phyloP scores from a whole-genome alignment of 2,329 filamentous ascomycete genomes.

The Beauveria rudraprayagi region DNA sequence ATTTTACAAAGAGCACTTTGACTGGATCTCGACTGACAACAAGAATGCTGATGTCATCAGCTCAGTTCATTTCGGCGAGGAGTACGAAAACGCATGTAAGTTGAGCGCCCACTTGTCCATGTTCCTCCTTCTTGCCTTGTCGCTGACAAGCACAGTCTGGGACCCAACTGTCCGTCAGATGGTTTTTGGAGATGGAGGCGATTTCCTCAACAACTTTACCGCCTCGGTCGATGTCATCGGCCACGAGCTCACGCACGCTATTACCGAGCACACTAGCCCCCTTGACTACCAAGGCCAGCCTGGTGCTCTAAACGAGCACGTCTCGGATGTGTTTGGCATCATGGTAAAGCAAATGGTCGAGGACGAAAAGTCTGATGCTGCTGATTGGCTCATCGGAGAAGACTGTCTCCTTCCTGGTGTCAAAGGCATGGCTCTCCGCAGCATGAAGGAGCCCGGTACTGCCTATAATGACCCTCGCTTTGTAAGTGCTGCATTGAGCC shows the following conservation, averaged over 20 bases:
- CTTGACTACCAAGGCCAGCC: slow-evolving; percentile 43
- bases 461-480: slow-evolving; percentile 45
- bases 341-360: slow-evolving; percentile 48
- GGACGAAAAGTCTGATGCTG: slow-evolving; percentile 34
- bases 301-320: slow-evolving; percentile 49
- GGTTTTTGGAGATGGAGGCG: slow-evolving; percentile 48
- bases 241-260: slow-evolving; percentile 49
- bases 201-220: slow-evolving; percentile 44
- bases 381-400: slow-evolving; percentile 49
- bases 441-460: slow-evolving; percentile 46
- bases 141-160: slow-evolving; percentile 32
- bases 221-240: slow-evolving; percentile 47
- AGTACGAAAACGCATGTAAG: slow-evolving; percentile 45
- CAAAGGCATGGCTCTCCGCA: slow-evolving; percentile 43
- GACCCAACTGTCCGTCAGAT: slow-evolving; percentile 40
- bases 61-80: slow-evolving; percentile 43
- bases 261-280: slow-evolving; percentile 41
- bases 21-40: slow-evolving; percentile 45
- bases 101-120: not conserved
- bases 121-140: not conserved
- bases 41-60: slow-evolving; percentile 40
- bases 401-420: slow-evolving; percentile 41
- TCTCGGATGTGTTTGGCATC: slow-evolving; percentile 49
- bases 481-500: slow-evolving; percentile 21
- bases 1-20: slow-evolving; percentile 42